Base-by-base conservation (phyloP, 192 early-diverging fungal genomes). In the Backusella luteola region DNA sequence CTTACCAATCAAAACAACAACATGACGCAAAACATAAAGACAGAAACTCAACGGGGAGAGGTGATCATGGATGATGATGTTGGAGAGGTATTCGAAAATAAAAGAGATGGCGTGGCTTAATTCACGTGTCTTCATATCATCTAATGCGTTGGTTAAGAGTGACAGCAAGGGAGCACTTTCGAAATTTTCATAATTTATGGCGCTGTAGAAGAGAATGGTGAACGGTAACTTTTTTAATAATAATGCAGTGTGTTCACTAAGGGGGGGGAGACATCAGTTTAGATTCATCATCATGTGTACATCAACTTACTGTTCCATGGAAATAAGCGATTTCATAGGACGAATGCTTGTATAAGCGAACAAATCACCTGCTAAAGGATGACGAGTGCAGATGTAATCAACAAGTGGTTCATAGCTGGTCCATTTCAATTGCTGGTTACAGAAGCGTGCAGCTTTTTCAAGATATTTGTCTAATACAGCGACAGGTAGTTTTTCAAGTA, bases 341-440 rank as follows among this genome's bases (percentile, higher is more conserved):
- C 38, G 19, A 21, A 53, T 69, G 8, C 19, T 52, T 26, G 5
- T 39, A 39, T 73, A 66, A 38, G 70, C 53, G 32, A 85, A 87
- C n/a, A 88, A 23, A 7, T 76, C 81, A 11, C 85, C 80, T 36
- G 80, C 70, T 53, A 82, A 77, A 14, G 87, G 87, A 66, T 78
- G 76, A 4, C 84, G 75, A 34, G 77, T 76, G 34, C 69, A 39
- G 26, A 89, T 34, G 32, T 85, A 89, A 7, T 83, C 81, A 1
- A 83, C 38, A 26, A 89, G 44, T 32, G 81, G 81, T 17, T 84
- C 81, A 32, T 46, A 76, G 2, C 21, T 15, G 11, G 49, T 42
- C 49, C 36, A 76, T 34, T 71, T 77, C 7, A 72, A 36, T n/a
- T 38, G 36, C 1, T 70, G 26, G 6, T 71, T 38, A 66, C 75